Evolutionary conservation across 1,139 yeast species (phyloP).

Genomic region (Kodamaea fungicola): DNA sequence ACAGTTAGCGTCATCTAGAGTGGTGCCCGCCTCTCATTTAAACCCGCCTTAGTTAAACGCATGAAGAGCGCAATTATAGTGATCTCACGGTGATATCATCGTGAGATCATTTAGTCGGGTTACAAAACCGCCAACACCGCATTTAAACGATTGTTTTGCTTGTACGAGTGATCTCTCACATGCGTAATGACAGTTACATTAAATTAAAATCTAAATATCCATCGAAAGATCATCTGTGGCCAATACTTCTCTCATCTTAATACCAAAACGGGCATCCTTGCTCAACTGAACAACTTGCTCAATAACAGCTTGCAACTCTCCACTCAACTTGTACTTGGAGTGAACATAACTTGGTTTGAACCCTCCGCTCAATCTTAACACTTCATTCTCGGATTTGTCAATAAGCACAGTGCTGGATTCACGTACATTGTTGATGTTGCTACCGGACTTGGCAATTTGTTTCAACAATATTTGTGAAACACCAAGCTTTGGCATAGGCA

Average conservation of each 20-base stretch:
- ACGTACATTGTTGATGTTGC: constrained; percentile 60
- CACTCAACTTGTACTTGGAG: constrained; percentile 58
- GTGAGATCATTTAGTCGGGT: too few relatives aligned
- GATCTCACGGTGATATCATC: too few relatives aligned
- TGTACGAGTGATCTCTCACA: too few relatives aligned
- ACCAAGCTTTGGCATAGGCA: constrained; percentile 70
- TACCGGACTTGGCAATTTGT: constrained; percentile 54
- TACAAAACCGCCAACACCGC: too few relatives aligned
- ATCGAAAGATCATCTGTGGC: constrained; percentile 35
- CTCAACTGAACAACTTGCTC: constrained; percentile 54
- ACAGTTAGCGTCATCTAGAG: too few relatives aligned
- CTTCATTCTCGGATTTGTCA: constrained; percentile 38
- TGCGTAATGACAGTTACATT: too few relatives aligned
- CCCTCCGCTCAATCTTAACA: constrained; percentile 81
- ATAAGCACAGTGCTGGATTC: constrained; percentile 66
- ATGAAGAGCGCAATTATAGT: too few relatives aligned
- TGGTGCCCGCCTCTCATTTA: too few relatives aligned
- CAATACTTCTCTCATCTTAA: constrained; percentile 58
- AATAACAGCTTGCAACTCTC: constrained; percentile 45
- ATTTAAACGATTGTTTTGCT: too few relatives aligned
- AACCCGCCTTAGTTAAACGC: too few relatives aligned
- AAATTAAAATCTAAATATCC: neutral
- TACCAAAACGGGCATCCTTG: constrained; percentile 67
- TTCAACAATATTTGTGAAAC: constrained; percentile 62
- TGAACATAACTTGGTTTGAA: constrained; percentile 82